phyloP scores from a whole-genome alignment of 139 green algal species.

The Coelastrella sp. region DNA sequence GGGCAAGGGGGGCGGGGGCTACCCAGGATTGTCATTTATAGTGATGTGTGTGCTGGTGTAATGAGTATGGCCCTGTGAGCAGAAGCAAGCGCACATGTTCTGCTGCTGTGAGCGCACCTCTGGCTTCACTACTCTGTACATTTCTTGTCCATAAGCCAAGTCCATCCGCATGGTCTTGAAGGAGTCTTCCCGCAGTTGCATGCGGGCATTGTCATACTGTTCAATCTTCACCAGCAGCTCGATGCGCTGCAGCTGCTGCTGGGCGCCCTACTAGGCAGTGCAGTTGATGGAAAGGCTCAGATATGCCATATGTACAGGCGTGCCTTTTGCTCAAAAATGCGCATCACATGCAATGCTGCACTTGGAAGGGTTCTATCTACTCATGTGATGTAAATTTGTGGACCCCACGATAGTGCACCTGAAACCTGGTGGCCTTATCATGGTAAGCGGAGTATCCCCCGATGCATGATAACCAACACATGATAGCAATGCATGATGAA shows the following conservation, averaged over 20 bases:
- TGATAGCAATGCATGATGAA: no score
- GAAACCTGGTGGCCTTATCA: no score
- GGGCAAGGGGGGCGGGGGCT: no score
- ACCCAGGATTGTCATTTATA: background rate
- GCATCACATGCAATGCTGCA: no score
- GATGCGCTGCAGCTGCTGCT: constrained; percentile 35
- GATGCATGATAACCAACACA: no score
- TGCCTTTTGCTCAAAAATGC: background rate
- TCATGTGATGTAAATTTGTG: no score
- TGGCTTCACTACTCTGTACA: constrained; percentile 20
- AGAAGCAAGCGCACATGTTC: background rate
- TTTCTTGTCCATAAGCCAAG: constrained; percentile 41
- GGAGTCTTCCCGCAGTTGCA: constrained; percentile 28
- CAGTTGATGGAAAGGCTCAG: background rate
- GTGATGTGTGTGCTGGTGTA: background rate
- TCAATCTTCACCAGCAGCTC: constrained; percentile 47
- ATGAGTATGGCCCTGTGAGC: background rate
- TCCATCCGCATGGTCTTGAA: constrained; percentile 42
- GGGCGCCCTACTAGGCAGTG: constrained; percentile 10
- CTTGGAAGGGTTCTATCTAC: no score
- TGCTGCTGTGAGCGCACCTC: background rate
- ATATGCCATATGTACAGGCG: background rate
- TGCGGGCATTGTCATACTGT: constrained; percentile 43
- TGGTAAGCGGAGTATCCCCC: no score
- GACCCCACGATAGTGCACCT: no score